Evolutionary conservation across 257 asterid species (phyloP), one percentile per base, ranked within the genome.

Genomic region (Eucommia ulmoides): DNA sequence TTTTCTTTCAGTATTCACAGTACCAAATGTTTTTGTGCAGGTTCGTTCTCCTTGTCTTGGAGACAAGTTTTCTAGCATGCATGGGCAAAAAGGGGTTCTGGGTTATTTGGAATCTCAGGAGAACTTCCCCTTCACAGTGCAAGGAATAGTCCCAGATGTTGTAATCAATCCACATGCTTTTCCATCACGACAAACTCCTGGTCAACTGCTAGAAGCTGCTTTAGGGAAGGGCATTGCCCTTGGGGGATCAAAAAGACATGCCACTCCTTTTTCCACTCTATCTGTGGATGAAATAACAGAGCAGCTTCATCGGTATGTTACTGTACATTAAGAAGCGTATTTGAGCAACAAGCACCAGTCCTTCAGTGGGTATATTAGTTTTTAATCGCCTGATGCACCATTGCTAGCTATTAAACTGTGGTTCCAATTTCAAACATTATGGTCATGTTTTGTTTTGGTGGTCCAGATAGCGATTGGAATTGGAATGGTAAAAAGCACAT

Each of bases 1-100:
- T 42, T 18, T 3, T 21, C 19, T 42, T 42, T 42, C 3, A 42
- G 4, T 18, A 16, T 6, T 42, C 19, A 16, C 48, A 2, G n/a
- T 42, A 9, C 48, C 44, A 17, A 17, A 35, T 35, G 15, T 5
- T 29, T 29, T 20, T 33, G 12, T 73, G 58, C 80, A 86, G 98
- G 93, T 83, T 70, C 94, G 98, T 44, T n/a, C 84, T 48, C 98
- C 98, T 6, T 73, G 93, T 33, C 88, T 81, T 10, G 98, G 98
- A 20, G 98, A 86, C 69, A 91, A 91, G 56, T 91, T 91, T 53
- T 86, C 95, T 0, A 91, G 98, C 74, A 91, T 91, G 98, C 98
- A 91, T 53, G 96, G 98, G 47, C 96, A 91, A 66, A 91, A 91
- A 70, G 98, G 98, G 51, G 98, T 91, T 48, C 63, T 91, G 33